Base-by-base conservation (phyloP, 768 basidiomycete species). In the Hygrophorus pudorinus region DNA sequence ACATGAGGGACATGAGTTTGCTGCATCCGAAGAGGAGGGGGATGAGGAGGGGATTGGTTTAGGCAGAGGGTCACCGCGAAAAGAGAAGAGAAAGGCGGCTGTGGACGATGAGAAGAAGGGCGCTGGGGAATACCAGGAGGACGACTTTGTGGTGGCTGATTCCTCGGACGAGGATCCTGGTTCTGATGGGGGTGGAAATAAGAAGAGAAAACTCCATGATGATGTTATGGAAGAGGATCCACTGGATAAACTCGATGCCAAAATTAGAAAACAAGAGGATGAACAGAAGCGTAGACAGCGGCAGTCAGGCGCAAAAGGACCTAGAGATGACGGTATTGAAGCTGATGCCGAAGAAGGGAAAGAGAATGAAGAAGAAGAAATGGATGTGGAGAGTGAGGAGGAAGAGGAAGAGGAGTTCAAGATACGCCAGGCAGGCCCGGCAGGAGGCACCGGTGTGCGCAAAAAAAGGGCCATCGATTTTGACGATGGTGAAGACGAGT, bases 71-170 rank as follows among this genome's bases (percentile, higher is more conserved):
- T 30, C 40, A 27, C 59, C 64, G 7, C 65, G 66, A 38, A 72
- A 68, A 44, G 52, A 57, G 43, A 75, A 78, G 59, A 65, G 71
- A 50, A 75, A 75, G 57, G 53, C 54, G 41, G 56, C 57, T 49
- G 60, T 59, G 11, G 63, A 66, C n/a, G 67, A 69, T 10, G 72
- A 72, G 44, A 74, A 72, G 42, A 70, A 76, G 34, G 68, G 70
- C 4, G 77, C 76, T 16, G 83, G 68, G 39, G 70, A 87, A 34
- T 90, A 90, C 52, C 82, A 86, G 57, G 78, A 81, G 46, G 87
- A 91, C 56, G 87, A 87, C 53, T 91, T 91, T 53, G 67, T 91
- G 21, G 88, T 89, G 9, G 79, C 81, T 11, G 86, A 88, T 51
- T 70, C 73, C 16, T 79, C 78, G 13, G 85, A 87, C 33, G 82